Base-by-base conservation (phyloP, 139 green algal species). In the Coccomyxa sp. region DNA sequence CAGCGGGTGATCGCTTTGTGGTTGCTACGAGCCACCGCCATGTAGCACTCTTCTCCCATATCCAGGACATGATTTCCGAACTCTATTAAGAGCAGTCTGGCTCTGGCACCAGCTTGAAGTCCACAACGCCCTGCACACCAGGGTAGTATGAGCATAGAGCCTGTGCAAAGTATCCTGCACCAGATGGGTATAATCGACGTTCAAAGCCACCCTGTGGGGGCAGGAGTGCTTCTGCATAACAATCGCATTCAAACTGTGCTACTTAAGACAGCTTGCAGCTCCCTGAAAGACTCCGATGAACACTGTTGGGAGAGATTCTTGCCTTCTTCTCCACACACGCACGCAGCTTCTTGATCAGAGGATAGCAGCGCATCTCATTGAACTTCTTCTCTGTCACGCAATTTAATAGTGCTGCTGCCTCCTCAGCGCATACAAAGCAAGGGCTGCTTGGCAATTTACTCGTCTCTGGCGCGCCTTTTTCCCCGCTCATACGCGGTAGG, bases 21-120 rank as follows among this genome's bases (percentile, higher is more conserved):
- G 39, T 70, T 38, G 79, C 55, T 29, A 88, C 84, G 38, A 88
- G 82, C 27, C 55, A 76, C 24, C 82, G 81, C 84, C 84, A 88
- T 5, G 73, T 72, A 9, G 69, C 64, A 68, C 78, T 85, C 38
- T 70, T 76, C 36, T 77, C 68, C 40, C 82, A 88, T 6, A 86
- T 38, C 55, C 55, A 88, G 5, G 77, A 72, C 84, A 88, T 88
- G 35, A 8, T 44, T 41, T 14, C 18, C 10, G 34, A 54, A 5
- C 58, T 8, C 29, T 64, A n/a, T 79, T 75, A 69, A 16, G 16
- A 31, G 55, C 16, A n/a, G 39, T 54, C 58, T 8, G 82, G 41
- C 22, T 84, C 80, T 38, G 80, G 64, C 8, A 82, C 10, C 70
- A 84, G 37, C 31, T 58, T 82, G 39, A 84, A 84, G 8, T 84